Percentiles rank a stretch among this genome's conserved stretches.
phyloP scores from a whole-genome alignment of 23 red algal species.

The Gracilaria gracilis region DNA sequence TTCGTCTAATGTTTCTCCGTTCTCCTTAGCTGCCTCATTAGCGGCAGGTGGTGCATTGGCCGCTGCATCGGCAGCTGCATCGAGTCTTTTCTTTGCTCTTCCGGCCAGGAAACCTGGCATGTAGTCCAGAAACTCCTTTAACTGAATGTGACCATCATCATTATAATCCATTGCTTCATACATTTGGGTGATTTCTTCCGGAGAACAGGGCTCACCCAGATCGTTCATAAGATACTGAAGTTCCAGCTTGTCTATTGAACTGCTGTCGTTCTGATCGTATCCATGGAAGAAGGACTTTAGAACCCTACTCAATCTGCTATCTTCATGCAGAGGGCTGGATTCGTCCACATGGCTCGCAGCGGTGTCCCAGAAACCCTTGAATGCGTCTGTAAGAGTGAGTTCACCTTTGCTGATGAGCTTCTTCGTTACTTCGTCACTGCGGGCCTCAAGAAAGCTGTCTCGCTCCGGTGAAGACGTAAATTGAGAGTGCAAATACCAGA shows the following conservation, averaged over 20 bases:
- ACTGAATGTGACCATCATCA: conserved; percentile 35
- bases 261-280: conserved; percentile 58
- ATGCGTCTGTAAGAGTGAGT: conserved; percentile 64
- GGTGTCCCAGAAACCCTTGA: conserved; percentile 41
- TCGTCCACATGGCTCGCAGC: conserved; percentile 33
- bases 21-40: not conserved
- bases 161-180: conserved; percentile 63
- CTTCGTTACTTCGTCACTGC: conserved; percentile 31
- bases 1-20: not conserved
- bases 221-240: conserved; percentile 73
- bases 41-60: not conserved
- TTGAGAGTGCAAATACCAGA: conserved; percentile 61
- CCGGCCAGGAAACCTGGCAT: conserved; percentile 70
- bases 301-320: conserved; percentile 23
- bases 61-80: not conserved
- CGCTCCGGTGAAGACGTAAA: conserved; percentile 24
- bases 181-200: conserved; percentile 52
- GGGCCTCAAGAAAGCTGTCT: conserved; percentile 28
- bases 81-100: not conserved
- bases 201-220: conserved; percentile 55
- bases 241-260: conserved; percentile 53
- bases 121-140: conserved; percentile 66
- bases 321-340: conserved; percentile 35
- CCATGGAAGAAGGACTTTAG: conserved; percentile 65
- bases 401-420: conserved; percentile 44